Evolutionary conservation across 768 basidiomycete species (phyloP).

Genomic region (Pleurotus platypus): DNA sequence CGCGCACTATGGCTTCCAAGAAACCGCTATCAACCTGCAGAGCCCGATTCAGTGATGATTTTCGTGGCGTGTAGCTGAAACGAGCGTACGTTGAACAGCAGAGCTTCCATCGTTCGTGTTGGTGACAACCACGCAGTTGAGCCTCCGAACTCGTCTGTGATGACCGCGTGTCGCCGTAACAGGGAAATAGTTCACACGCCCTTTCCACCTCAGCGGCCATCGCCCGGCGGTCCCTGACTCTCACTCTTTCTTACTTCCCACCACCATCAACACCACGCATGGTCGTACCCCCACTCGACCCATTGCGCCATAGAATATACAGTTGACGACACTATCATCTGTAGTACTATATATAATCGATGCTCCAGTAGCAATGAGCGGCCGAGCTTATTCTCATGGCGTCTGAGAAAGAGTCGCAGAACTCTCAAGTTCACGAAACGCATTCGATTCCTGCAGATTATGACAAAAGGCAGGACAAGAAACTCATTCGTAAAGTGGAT

Average conservation of each 20-base stretch:
- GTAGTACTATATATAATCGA: constrained; percentile 3
- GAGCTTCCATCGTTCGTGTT: constrained; percentile 65
- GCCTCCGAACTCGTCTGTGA: too few relatives aligned
- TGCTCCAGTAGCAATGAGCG: not conserved
- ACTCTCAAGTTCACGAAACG: constrained; percentile 11
- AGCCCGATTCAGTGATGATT: not conserved
- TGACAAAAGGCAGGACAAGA: constrained; percentile 29
- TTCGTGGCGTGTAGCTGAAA: constrained; percentile 1
- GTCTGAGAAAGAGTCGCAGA: constrained; percentile 8
- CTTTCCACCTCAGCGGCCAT: too few relatives aligned
- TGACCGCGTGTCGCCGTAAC: too few relatives aligned
- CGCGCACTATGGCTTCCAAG: constrained; percentile 80
- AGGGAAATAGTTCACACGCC: too few relatives aligned
- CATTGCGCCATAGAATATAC: not conserved
- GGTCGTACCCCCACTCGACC: too few relatives aligned
- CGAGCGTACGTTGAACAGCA: constrained; percentile 77
- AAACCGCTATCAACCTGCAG: constrained; percentile 68
- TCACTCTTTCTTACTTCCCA: not conserved
- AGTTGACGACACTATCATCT: not conserved
- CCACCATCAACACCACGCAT: too few relatives aligned
- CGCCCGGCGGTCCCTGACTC: not conserved
- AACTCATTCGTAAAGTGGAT: constrained; percentile 37
- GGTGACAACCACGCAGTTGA: not conserved
- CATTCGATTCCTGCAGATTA: constrained; percentile 18
- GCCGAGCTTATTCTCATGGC: constrained; percentile 7